Evolutionary conservation across 352 stramenopile genomes (phyloP), one percentile per base, ranked within the genome.

Genomic region (Pythium sp.): DNA sequence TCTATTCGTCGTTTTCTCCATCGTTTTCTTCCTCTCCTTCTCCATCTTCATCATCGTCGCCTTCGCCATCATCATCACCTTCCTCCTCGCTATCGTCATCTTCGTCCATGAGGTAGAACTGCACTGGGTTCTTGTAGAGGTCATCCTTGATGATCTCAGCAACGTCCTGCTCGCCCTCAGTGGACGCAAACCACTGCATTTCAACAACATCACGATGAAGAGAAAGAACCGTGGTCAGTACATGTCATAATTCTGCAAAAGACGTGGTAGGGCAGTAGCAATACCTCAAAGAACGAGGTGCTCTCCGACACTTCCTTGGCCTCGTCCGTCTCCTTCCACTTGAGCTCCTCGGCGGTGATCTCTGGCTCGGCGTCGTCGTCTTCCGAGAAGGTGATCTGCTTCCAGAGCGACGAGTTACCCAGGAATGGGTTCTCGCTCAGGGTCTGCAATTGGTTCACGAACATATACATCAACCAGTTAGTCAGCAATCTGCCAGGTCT

Each of bases 61-160:
- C 79, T 2, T 55, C 77, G 2, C 81, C 78, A 2, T 76, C 79
- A 0, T 78, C 77, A 0, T 82, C 75, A 0, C 74, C 71, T 0
- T 81, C 79, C 0, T 79, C 80, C 11, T 70, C 79, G 0, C 73
- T 77, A 2, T 87, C 82, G 1, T 89, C 78, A 5, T 78, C 79
- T 24, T 85, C 78, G 64, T 70, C 57, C 20, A 70, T 71, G 32
- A 81, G 18, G 74, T 82, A 94, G 61, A 80, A 87, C 78, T 67
- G 71, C 47, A 92, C 77, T 15, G 86, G 82, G 65, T 79, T 81
- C 77, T 91, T 92, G 84, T 80, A 94, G 5, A 91, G 46, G 38
- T 94, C 86, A 64, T 94, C 84, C 78, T 92, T 91, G 61, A 94
- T 91, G 57, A 87, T 78, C 72, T 94, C 82, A 9, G 84, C 81